Base-by-base conservation (phyloP, 2,329 filamentous ascomycete genomes). In the Pyrenochaeta sp. region DNA sequence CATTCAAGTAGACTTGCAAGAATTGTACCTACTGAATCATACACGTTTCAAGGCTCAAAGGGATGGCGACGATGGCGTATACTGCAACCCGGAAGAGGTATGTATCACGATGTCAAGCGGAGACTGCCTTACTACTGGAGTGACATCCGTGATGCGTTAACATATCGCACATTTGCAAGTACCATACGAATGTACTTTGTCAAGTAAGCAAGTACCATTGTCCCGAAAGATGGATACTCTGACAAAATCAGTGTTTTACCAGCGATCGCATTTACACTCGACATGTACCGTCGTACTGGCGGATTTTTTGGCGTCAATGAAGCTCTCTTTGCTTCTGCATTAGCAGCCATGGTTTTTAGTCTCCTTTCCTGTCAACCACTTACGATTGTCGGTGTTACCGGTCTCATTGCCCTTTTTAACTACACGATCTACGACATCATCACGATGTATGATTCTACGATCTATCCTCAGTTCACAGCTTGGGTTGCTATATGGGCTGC, bases 381-480 rank as follows among this genome's bases (percentile, higher is more conserved):
- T 29, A 82, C 79, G 3, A 80, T 83, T 13, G 79, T 83, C 11
- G 81, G 81, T 4, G 78, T 83, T 24, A 82, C 80, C 4, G 81
- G 81, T 47, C 45, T 69, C 9, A 68, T 69, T n/a, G 61, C 63
- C 1, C 60, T 80, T 0, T 83, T 84, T 71, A 82, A 83, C 58
- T 83, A 81, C 55, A 84, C 81, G 17, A 81, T 82, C 48, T 83
- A 80, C 63, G 78, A 83, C 44, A 83, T 83, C 39, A 72, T 81
- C 30, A 64, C 63, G 18, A 68, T 68, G 9, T 76, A 82, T 46
- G 77, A 81, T 27, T 72, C 76, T 2, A 53, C 67, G 1, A 67
- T 81, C 5, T 83, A 82, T 57, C 75, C 78, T 0, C 72, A 75
- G 34, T 81, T 83, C 55, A 80, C 82, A 62, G 75, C 74, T 3